Evolutionary conservation across 345 rosid genomes (phyloP).

Genomic region (Euphorbia lathyris): DNA sequence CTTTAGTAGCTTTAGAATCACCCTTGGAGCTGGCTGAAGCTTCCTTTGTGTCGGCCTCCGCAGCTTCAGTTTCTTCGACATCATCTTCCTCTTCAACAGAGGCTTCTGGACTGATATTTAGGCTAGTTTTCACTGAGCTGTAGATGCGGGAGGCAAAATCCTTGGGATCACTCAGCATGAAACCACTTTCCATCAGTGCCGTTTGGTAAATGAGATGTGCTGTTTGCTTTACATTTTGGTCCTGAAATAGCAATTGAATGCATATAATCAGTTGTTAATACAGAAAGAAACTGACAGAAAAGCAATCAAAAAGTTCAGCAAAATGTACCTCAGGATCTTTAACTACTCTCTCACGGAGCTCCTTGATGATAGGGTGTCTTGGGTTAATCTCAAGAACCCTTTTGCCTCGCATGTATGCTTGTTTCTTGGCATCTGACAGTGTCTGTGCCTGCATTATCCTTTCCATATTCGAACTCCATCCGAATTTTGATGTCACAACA

Average conservation of each 20-base stretch:
- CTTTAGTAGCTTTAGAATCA: constrained; percentile 29
- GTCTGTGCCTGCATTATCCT: constrained; percentile 98
- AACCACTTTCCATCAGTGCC: constrained; percentile 95
- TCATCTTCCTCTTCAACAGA: constrained; percentile 74
- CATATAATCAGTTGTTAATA: neutral
- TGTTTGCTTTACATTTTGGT: constrained; percentile 64
- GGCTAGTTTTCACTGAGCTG: constrained; percentile 67
- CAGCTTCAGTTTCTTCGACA: constrained; percentile 48
- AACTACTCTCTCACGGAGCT: constrained; percentile 78
- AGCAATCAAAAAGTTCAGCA: neutral
- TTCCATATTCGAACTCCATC: constrained; percentile 99
- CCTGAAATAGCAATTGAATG: constrained; percentile 48
- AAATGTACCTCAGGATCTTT: constrained; percentile 73
- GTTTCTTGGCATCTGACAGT: constrained; percentile 82
- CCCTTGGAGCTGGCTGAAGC: constrained; percentile 13
- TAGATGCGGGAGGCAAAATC: constrained; percentile 84
- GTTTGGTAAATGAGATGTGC: constrained; percentile 92
- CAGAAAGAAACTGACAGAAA: neutral
- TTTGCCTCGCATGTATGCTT: constrained; percentile 92
- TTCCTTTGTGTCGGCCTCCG: constrained; percentile 39
- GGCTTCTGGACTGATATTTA: constrained; percentile 73
- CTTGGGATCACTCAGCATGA: constrained; percentile 66
- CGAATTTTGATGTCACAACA: constrained; percentile 88
- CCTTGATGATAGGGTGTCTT: constrained; percentile 91
- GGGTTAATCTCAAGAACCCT: constrained; percentile 96